Conservation (phyloP, 169 alveolate genomes). For the Plasmodium coatneyi region DNA sequence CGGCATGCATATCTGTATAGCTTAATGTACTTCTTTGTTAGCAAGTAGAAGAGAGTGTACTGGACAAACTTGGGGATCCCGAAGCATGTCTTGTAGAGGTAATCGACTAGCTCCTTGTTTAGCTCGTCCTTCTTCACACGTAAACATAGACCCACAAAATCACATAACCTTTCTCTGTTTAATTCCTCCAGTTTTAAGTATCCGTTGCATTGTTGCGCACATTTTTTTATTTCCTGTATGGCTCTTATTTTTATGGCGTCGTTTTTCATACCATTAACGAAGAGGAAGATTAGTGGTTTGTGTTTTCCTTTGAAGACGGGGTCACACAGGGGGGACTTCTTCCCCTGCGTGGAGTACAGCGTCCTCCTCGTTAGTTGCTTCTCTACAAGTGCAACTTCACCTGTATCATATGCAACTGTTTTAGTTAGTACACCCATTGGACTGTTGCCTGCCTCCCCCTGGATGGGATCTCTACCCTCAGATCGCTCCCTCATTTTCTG, state of each 20-base stretch:
- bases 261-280: conserved; percentile 47
- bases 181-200: conserved; percentile 76
- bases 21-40: conserved; percentile 66
- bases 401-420: conserved; percentile 10
- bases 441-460: background rate
- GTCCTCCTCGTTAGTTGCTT: background rate
- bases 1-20: background rate
- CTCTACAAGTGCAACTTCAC: background rate
- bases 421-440: background rate
- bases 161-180: conserved; percentile 54
- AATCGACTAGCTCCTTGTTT: conserved; percentile 71
- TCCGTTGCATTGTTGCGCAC: conserved; percentile 79
- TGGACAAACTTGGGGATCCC: conserved; percentile 80
- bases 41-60: conserved; percentile 73
- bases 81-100: conserved; percentile 76
- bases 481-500: conserved; percentile 33
- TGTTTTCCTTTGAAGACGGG: conserved; percentile 69
- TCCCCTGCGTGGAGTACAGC: conserved; percentile 16
- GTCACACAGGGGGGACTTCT: conserved; percentile 64
- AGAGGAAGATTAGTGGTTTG: conserved; percentile 65
- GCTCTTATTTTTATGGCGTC: conserved; percentile 8
- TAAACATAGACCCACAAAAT: conserved; percentile 75
- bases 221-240: conserved; percentile 70
- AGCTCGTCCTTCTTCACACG: conserved; percentile 50
- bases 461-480: background rate